Evolutionary conservation across 2,329 filamentous ascomycete species (phyloP).

Genomic region (Raffaelea ambrosiae): DNA sequence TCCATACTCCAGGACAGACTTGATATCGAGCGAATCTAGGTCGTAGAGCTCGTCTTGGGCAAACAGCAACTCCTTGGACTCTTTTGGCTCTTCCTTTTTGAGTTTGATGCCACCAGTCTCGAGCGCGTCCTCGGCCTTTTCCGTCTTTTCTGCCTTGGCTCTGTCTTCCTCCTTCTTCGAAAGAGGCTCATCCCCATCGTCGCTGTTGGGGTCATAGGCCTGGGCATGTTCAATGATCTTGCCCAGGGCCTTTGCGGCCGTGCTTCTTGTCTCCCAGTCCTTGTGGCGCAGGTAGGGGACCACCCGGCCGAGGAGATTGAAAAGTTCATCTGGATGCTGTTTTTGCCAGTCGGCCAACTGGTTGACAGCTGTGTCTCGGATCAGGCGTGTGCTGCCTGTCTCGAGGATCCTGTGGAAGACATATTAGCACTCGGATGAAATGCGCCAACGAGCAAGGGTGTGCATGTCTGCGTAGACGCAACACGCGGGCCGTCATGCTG

Average conservation of each 20-base stretch:
- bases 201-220: slow-evolving; percentile 77
- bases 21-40: slow-evolving; percentile 68
- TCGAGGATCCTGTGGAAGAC: slow-evolving; percentile 65
- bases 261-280: slow-evolving; percentile 93
- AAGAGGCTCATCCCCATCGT: slow-evolving; percentile 47
- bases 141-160: slow-evolving; percentile 10
- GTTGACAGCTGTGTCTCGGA: slow-evolving; percentile 92
- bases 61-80: slow-evolving; percentile 41
- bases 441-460: too few relatives aligned
- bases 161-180: background rate
- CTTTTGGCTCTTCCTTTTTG: slow-evolving; percentile 57
- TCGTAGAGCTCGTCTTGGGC: slow-evolving; percentile 56
- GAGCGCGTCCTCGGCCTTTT: slow-evolving; percentile 25
- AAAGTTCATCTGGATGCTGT: slow-evolving; percentile 92
- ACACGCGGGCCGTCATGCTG: background rate
- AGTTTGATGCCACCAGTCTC: slow-evolving; percentile 17
- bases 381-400: slow-evolving; percentile 91
- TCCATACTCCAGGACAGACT: slow-evolving; percentile 72
- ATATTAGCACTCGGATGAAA: background rate
- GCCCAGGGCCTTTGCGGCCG: slow-evolving; percentile 86
- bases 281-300: slow-evolving; percentile 93
- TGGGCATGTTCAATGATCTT: slow-evolving; percentile 88
- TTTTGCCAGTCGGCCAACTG: slow-evolving; percentile 98
- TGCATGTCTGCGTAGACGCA: background rate
- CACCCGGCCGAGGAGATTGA: slow-evolving; percentile 86